Base-by-base conservation (phyloP, 768 basidiomycete species). In the Arthromyces matolae region DNA sequence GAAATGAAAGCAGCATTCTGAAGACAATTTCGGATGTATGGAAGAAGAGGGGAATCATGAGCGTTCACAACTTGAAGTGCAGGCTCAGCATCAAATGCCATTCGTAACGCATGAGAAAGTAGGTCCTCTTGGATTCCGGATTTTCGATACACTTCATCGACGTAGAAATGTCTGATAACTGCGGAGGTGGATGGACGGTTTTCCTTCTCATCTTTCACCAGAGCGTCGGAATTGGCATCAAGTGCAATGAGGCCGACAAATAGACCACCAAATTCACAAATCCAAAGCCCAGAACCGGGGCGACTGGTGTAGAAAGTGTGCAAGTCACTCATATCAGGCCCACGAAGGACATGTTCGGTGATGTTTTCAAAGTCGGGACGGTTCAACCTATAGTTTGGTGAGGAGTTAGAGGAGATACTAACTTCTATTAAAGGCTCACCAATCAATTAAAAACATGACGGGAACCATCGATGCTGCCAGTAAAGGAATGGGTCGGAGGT, bases 241-340 rank as follows among this genome's bases (percentile, higher is more conserved):
- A 89, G 49, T 10, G 83, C 86, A 51, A 89, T 72, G 48, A 88
- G 67, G 0, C 89, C 89, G 13, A 91, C 71, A 49, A 85, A 78
- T 1, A 65, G 72, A 34, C 69, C 62, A 6, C 70, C 77, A 35
- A 71, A 80, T 57, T 89, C 81, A 25, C 89, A 70, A 29, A 90
- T 70, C 72, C 81, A 89, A 60, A 89, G 70, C 1, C 83, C 85
- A 2, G 86, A 87, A 0, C 78, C 75, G 1, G 81, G 72, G 2
- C 79, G 77, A 22, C 75, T 72, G 29, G 73, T 64, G 62, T 91
- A 91, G 61, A 86, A 77, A 9, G 57, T 58, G 25, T 61, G 46
- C 33, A 84, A 66, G 55, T 84, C 64, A 16, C 60, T 56, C 37
- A 88, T 69, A 63, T 91, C 89, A 5, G 68, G 65, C 9, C 72